A percentile compares a stretch with the other conserved stretches of the same genome.
phyloP scores from a whole-genome alignment of 2,329 filamentous ascomycete species.

The Hypoxylon sp. region DNA sequence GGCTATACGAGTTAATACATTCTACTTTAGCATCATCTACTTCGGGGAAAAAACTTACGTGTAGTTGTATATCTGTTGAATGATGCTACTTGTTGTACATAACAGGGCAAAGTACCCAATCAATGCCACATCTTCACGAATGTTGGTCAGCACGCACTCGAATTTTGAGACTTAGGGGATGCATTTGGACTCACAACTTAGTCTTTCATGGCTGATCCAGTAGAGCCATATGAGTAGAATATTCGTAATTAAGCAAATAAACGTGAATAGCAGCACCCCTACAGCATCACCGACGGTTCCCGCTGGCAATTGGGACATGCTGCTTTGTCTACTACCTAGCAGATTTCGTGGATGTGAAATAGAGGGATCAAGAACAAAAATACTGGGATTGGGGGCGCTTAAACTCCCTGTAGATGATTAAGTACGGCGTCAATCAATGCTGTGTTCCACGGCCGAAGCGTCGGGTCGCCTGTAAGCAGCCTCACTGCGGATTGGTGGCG shows the following conservation, averaged over 20 bases:
- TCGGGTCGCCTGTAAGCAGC: neutral
- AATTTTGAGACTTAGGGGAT: neutral
- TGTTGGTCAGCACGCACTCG: neutral
- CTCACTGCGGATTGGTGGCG: neutral
- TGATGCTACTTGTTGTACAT: neutral
- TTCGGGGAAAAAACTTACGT: neutral
- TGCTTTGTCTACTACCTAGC: neutral
- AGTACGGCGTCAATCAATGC: neutral
- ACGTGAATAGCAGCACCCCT: neutral
- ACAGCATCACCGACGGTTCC: neutral
- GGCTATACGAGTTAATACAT: too few relatives aligned
- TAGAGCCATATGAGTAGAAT: neutral
- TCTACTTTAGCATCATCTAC: neutral
- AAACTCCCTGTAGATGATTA: neutral
- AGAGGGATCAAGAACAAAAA: neutral
- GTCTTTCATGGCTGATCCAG: neutral
- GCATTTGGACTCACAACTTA: neutral
- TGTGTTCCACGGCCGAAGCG: neutral
- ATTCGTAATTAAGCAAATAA: neutral
- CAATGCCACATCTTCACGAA: neutral
- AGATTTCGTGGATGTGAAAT: neutral
- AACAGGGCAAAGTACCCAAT: neutral
- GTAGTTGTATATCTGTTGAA: neutral
- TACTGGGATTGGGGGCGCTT: neutral
- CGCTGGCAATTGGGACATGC: constrained; percentile 3